phyloP scores from a whole-genome alignment of 106 monocot genomes.

The Triglochin maritima region DNA sequence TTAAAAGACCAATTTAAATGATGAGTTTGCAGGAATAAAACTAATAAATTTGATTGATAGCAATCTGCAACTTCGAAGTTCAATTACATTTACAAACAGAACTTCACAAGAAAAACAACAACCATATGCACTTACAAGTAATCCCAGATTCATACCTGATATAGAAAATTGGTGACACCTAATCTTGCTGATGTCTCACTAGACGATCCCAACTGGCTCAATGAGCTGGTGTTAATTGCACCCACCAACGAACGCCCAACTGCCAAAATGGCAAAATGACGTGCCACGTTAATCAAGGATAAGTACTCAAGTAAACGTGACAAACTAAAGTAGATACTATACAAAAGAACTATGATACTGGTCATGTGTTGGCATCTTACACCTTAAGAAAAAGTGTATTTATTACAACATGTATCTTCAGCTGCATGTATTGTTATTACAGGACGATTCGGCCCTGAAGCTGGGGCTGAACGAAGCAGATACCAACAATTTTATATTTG shows the following conservation, averaged over 20 bases:
- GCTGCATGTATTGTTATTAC: background rate
- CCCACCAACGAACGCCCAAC: background rate
- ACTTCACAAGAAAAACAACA: background rate
- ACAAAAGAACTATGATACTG: background rate
- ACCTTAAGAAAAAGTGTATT: too few species aligned
- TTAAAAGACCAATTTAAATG: background rate
- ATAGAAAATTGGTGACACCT: background rate
- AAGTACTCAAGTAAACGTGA: background rate
- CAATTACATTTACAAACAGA: background rate
- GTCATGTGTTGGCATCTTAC: background rate
- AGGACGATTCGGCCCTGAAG: too few species aligned
- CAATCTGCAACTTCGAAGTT: background rate
- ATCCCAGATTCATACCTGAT: background rate
- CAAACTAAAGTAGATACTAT: background rate
- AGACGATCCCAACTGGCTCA: constrained; percentile 7
- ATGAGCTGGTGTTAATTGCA: background rate
- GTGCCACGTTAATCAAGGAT: too few species aligned
- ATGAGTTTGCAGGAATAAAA: background rate
- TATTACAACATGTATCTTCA: background rate
- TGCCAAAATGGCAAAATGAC: background rate
- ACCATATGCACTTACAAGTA: background rate
- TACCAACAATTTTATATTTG: too few species aligned
- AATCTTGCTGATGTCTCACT: background rate
- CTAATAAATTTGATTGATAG: background rate
- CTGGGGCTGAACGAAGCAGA: too few species aligned